Base-by-base conservation (phyloP, 805 yeast species). In the Hanseniaspora mollemarum region DNA sequence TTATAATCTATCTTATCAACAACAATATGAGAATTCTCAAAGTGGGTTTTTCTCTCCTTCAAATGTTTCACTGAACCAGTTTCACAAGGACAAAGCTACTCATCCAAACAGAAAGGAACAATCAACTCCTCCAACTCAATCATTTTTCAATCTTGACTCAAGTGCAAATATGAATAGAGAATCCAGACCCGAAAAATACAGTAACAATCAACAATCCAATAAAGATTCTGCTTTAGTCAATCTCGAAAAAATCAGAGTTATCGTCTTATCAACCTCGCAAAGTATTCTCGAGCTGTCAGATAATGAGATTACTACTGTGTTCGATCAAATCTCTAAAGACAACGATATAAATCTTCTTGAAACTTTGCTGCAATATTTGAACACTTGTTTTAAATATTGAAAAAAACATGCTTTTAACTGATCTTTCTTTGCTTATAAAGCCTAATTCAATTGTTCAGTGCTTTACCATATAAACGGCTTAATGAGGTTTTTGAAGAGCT, bases 141-240 rank as follows among this genome's bases (percentile, higher is more conserved):
- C n/a, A n/a, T 28, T 28, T 33, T 33, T 33, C 16, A 33, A 33
- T n/a, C 15, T 36, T 7, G n/a, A 19, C 24, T 36, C 40, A 36
- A 7, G 10, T 7, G 9, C 40, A 36, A 19, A 4, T 19, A 12
- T 36, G 25, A 7, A 22, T 18, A 32, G n/a, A 7, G 6, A 9
- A 6, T 12, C 36, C 6, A 15, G n/a, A 12, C 16, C 36, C 3
- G 16, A 33, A 1, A 43, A 36, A 22, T 43, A 22, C 18, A 43
- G 48, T 19, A 43, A 35, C 18, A 16, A 43, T 18, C 48, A 43
- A 16, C 24, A 43, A 25, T 22, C 48, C 16, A 41, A 24, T 26
- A 43, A 43, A 25, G 28, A 43, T 4, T 15, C 3, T 19, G 18
- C 26, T 12, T 28, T 28, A 9, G 12, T 28, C 18, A 18, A 32